phyloP scores from a whole-genome alignment of 495 filamentous ascomycete genomes.

The Thozetella sp. region DNA sequence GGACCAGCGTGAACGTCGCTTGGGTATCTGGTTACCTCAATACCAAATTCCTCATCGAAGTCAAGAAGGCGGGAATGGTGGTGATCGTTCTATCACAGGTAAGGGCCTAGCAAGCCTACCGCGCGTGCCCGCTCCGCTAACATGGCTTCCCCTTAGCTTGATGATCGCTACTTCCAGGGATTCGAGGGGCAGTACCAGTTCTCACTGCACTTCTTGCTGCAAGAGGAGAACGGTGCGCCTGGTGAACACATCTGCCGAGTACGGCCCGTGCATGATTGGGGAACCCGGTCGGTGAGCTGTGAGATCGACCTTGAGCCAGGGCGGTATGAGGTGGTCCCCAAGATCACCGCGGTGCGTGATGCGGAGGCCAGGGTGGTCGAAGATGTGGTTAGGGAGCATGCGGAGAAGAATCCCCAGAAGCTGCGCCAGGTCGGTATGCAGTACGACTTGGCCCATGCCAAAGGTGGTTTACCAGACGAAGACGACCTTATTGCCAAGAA shows the following conservation, averaged over 20 bases:
- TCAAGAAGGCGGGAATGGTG: slow-evolving; percentile 60
- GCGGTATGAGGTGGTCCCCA: slow-evolving; percentile 71
- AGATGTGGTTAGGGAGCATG: slow-evolving; percentile 57
- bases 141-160: slow-evolving; percentile 37
- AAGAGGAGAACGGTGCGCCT: slow-evolving; percentile 61
- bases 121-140: not conserved
- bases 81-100: slow-evolving; percentile 70
- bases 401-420: slow-evolving; percentile 63
- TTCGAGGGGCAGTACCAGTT: slow-evolving; percentile 71
- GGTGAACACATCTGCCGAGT: slow-evolving; percentile 75
- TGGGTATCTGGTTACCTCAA: slow-evolving; percentile 76
- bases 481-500: slow-evolving; percentile 58
- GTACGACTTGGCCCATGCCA: slow-evolving; percentile 71
- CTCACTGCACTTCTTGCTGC: slow-evolving; percentile 68
- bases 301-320: slow-evolving; percentile 75
- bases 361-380: slow-evolving; percentile 47
- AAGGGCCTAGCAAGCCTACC: not conserved
- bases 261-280: slow-evolving; percentile 57
- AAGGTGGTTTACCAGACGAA: slow-evolving; percentile 69
- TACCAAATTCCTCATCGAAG: slow-evolving; percentile 68
- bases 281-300: slow-evolving; percentile 65
- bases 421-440: slow-evolving; percentile 70
- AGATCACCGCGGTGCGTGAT: slow-evolving; percentile 63
- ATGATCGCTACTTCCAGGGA: slow-evolving; percentile 72
- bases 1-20: slow-evolving; percentile 70